Conservation (phyloP, 108 stramenopile species). For the Ochromonas danica region DNA sequence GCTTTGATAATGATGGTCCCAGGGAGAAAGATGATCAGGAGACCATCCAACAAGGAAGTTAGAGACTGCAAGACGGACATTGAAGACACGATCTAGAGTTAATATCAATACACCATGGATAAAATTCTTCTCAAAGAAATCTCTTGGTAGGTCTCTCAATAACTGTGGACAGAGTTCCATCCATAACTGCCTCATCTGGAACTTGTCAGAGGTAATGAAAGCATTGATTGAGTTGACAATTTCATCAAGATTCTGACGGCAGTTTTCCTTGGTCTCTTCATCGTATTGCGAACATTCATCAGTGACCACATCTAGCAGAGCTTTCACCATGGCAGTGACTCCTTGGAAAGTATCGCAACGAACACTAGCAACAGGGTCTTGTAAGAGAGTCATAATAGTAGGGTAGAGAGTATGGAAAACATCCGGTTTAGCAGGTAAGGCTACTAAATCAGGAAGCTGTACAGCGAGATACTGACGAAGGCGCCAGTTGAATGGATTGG, state of each 20-base stretch:
- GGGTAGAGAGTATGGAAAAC: constrained; percentile 70
- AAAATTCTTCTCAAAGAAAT: constrained; percentile 16
- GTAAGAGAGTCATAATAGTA: constrained; percentile 65
- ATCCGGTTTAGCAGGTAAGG: constrained; percentile 57
- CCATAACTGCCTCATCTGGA: constrained; percentile 20
- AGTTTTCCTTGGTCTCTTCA: neutral
- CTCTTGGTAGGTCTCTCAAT: constrained; percentile 6
- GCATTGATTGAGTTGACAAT: constrained; percentile 5
- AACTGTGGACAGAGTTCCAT: constrained; percentile 18
- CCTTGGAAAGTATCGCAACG: constrained; percentile 9
- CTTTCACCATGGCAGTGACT: neutral
- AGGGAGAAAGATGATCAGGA: constrained; percentile 4
- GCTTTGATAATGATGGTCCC: neutral
- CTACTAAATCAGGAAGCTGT: constrained; percentile 73
- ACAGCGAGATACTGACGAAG: constrained; percentile 79
- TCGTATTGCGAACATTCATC: neutral
- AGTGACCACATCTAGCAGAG: neutral
- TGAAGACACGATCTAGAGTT: neutral
- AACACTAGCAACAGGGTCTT: constrained; percentile 71
- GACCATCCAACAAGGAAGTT: neutral
- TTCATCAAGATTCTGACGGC: neutral
- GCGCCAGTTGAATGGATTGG: constrained; percentile 79
- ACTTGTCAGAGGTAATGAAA: neutral
- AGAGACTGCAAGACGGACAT: neutral
- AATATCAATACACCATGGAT: constrained; percentile 20